Base-by-base conservation (phyloP, 129 eudicot genomes). In the Lactuca saligna region DNA sequence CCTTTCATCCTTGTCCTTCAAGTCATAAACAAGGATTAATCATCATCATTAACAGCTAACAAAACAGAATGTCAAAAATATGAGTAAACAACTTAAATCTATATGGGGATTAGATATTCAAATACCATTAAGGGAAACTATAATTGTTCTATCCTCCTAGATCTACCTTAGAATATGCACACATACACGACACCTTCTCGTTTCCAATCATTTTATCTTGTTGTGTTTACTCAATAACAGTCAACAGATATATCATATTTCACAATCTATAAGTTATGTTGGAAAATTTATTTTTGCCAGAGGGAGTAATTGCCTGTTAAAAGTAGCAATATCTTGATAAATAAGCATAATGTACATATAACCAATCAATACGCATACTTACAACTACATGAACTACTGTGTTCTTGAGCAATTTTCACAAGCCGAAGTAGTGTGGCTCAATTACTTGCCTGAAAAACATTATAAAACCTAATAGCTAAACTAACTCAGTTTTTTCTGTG, bases 1-100 rank as follows among this genome's bases (percentile, higher is more conserved):
- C 60, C 78, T 13, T 79, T 80, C 76, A 69, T 66, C 63, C 57
- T 77, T 81, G 74, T 73, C 85, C 88, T 84, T 71, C 83, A 54
- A 68, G 20, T 16, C 60, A 82, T 31, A 70, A 75, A 44, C 37
- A 76, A 5, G 15, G 54, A 65, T 17, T 8, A 73, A 66, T 37
- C 25, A 44, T 65, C 44, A 59, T 79, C 68, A 57, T 6, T 63
- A 57, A 66, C 46, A 46, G 42, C 34, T 56, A 11, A 37, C 15
- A 54, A 54, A 63, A 29, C 35, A 6, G 15, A 46, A 46, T 46
- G n/a, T 12, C 51, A 46, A 46, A 46, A 46, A 39, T 39, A 25
- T 25, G 29, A 25, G 29, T 25, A 25, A 25, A 25, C 29, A 25
- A 25, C 29, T 25, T 25, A 25, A 25, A 25, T 25, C 29, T 25